phyloP scores from a whole-genome alignment of 129 eudicot species.

The Scalesia atractyloides region DNA sequence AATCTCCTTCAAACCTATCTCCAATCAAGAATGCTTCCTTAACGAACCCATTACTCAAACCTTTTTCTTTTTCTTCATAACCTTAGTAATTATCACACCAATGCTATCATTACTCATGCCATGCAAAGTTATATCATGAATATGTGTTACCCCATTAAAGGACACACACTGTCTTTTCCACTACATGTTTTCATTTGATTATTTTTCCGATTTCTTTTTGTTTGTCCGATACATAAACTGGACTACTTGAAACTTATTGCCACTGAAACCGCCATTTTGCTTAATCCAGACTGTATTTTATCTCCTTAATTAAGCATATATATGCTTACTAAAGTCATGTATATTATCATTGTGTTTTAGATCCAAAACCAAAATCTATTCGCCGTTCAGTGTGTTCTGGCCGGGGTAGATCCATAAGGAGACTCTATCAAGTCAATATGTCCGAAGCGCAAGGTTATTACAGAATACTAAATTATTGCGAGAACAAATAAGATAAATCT shows the following conservation, averaged over 20 bases:
- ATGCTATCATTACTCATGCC: constrained; percentile 38
- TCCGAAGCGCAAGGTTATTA: too few relatives aligned
- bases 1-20: constrained; percentile 22
- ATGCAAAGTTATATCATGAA: constrained; percentile 39
- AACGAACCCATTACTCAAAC: constrained; percentile 36
- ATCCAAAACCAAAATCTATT: too few relatives aligned
- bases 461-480: too few relatives aligned
- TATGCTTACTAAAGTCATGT: neutral
- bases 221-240: neutral
- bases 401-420: too few relatives aligned
- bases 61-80: constrained; percentile 26
- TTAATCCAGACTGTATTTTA: neutral
- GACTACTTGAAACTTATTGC: neutral
- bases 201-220: constrained; percentile 6
- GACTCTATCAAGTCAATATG: too few relatives aligned
- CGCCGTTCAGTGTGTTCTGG: too few relatives aligned
- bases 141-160: constrained; percentile 40
- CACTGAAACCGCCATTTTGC: neutral
- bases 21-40: constrained; percentile 25
- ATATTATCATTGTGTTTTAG: too few relatives aligned
- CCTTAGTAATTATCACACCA: constrained; percentile 22
- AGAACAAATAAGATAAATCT: too few relatives aligned
- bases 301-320: neutral
- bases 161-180: constrained; percentile 35
- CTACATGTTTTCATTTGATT: constrained; percentile 19